phyloP scores from a whole-genome alignment of 2,329 filamentous ascomycete genomes.

The Aspergillus brasiliensis region DNA sequence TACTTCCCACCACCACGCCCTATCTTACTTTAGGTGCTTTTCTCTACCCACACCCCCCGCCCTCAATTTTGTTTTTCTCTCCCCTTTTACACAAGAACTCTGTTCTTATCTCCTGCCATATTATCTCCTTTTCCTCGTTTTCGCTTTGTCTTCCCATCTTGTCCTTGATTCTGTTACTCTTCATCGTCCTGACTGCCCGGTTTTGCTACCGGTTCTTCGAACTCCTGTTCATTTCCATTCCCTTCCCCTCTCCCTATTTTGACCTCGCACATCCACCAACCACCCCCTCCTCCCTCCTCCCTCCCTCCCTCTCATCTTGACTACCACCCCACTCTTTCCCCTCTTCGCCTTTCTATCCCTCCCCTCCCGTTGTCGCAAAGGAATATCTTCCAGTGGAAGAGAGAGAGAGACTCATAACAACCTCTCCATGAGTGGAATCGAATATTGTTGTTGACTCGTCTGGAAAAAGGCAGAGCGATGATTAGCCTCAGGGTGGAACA shows the following conservation, averaged over 20 bases:
- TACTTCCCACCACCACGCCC: conserved; percentile 3
- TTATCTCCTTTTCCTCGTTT: background rate
- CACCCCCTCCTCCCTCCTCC: background rate
- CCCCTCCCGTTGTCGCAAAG: conserved; percentile 1
- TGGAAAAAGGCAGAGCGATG: conserved; percentile 45
- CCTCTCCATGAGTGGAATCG: conserved; percentile 10
- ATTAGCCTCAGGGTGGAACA: conserved; percentile 48
- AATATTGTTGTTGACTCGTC: conserved; percentile 28
- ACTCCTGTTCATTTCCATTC: background rate
- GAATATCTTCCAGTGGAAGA: background rate
- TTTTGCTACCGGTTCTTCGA: conserved; percentile 5
- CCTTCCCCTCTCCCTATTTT: conserved; percentile 3
- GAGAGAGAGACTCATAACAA: background rate
- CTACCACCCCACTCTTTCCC: conserved; percentile 1
- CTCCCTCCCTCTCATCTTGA: background rate
- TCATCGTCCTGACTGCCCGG: background rate
- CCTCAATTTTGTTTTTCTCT: background rate
- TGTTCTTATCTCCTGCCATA: background rate
- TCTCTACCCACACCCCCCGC: background rate
- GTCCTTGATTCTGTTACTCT: too few relatives aligned
- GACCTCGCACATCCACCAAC: conserved; percentile 1
- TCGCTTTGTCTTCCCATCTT: conserved; percentile 4
- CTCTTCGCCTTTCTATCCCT: background rate
- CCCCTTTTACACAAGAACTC: background rate
- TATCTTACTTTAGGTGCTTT: conserved; percentile 6